phyloP scores from a whole-genome alignment of 345 rosid genomes.

The Ceriops decandra region DNA sequence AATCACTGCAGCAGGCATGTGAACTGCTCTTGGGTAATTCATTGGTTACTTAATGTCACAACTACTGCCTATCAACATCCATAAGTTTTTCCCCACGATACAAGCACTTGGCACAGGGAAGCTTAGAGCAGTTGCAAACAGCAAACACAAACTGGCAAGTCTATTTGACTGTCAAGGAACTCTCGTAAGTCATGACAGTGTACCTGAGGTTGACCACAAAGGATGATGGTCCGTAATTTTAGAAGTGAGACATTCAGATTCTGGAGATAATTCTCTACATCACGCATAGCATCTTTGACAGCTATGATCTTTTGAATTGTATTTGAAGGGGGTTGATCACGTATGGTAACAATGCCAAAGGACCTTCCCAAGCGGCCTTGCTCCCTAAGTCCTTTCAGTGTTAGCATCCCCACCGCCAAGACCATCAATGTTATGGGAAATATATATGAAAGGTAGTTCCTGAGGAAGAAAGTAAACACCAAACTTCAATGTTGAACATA shows the following conservation, averaged over 20 bases:
- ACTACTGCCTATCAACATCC: too few relatives aligned
- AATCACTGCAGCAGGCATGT: too few relatives aligned
- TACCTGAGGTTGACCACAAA: slow-evolving; percentile 98
- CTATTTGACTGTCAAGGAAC: background rate
- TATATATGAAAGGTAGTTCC: slow-evolving; percentile 69
- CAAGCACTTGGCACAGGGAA: background rate
- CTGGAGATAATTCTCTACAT: slow-evolving; percentile 79
- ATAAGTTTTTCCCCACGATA: too few relatives aligned
- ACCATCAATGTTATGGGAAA: slow-evolving; percentile 59
- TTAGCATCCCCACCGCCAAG: slow-evolving; percentile 73
- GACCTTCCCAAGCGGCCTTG: slow-evolving; percentile 95
- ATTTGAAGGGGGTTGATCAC: slow-evolving; percentile 96
- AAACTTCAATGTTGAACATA: slow-evolving; percentile 12
- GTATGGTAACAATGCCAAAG: slow-evolving; percentile 75
- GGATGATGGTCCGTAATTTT: slow-evolving; percentile 67
- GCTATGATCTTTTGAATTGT: slow-evolving; percentile 92
- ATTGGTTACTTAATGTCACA: too few relatives aligned
- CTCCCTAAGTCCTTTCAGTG: slow-evolving; percentile 74
- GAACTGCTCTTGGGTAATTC: too few relatives aligned
- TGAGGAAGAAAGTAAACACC: slow-evolving; percentile 24
- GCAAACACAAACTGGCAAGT: too few relatives aligned
- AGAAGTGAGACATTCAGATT: slow-evolving; percentile 75
- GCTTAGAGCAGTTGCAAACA: background rate
- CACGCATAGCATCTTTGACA: slow-evolving; percentile 85
- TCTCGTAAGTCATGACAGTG: slow-evolving; percentile 13